Percentiles rank a stretch among this genome's conserved stretches.
These are phyloP conservation scores for Orbilia javanica DNA, from an alignment of 2,329 filamentous ascomycete species.

Conservation along the genomic window DNA sequence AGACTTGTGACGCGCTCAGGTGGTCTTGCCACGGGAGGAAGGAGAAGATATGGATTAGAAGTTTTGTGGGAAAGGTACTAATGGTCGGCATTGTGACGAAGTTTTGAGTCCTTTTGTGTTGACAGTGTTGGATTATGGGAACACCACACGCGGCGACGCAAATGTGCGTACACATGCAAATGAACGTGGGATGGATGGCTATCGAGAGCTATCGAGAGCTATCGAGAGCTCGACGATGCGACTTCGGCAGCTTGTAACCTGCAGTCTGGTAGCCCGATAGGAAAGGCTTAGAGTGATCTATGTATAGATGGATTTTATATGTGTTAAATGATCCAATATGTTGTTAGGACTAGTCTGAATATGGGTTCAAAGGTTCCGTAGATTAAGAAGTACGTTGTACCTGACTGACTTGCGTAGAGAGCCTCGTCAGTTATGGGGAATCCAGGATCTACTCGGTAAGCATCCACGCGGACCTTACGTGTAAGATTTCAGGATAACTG, in stretches of 20 bases:
- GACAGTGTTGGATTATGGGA: constrained; percentile 28
- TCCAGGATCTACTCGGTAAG: background rate
- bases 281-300: background rate
- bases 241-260: no score
- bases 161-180: no score
- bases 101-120: constrained; percentile 16
- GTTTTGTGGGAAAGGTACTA: constrained; percentile 24
- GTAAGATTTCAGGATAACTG: background rate
- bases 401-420: background rate
- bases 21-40: constrained; percentile 54
- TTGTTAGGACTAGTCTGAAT: background rate
- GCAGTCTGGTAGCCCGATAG: no score
- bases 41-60: constrained; percentile 31
- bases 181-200: background rate
- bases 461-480: constrained; percentile 27
- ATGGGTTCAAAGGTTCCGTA: background rate
- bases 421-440: constrained; percentile 11
- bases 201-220: no score
- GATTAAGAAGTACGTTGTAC: background rate
- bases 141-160: no score
- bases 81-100: background rate
- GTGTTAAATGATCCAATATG: no score
- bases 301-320: no score
- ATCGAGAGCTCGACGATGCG: no score
- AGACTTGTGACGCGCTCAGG: constrained; percentile 27